Percentiles rank a stretch among this genome's conserved stretches.
Evolutionary conservation across 176 grass and related monocot genomes (phyloP).

Genomic region (Alopecurus myosuroides): DNA sequence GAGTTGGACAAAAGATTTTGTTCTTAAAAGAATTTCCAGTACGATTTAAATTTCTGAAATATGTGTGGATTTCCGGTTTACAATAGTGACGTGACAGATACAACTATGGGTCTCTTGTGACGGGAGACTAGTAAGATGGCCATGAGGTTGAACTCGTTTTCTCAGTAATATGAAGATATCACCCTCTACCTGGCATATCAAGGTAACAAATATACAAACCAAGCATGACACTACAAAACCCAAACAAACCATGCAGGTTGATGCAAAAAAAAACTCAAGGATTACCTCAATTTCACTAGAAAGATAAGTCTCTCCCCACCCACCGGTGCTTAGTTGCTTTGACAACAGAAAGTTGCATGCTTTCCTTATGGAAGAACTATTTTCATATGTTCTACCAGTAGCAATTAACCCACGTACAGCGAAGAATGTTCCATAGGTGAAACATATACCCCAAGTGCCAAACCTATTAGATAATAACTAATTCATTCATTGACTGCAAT

Average conservation of each 20-base stretch:
- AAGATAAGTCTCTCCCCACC: constrained; percentile 48
- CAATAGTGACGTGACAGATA: background rate
- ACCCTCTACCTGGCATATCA: background rate
- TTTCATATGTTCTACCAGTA: constrained; percentile 43
- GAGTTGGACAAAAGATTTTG: background rate
- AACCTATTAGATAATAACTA: constrained; percentile 27
- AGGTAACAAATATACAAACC: background rate
- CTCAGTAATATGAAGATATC: background rate
- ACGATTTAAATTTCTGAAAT: background rate
- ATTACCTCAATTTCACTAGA: constrained; percentile 29
- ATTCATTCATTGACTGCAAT: background rate
- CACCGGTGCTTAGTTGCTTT: constrained; percentile 38
- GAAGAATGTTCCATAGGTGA: constrained; percentile 56
- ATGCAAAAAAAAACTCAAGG: background rate
- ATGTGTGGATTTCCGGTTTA: background rate
- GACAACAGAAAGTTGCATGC: constrained; percentile 53
- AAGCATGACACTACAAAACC: background rate
- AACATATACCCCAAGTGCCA: constrained; percentile 53
- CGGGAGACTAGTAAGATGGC: background rate
- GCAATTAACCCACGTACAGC: constrained; percentile 32
- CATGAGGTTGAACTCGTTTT: background rate
- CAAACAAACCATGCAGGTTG: background rate
- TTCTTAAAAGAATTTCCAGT: background rate
- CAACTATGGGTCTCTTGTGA: background rate
- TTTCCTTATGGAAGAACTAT: constrained; percentile 35